phyloP scores from a whole-genome alignment of 2,329 filamentous ascomycete species.

The Scedosporium aurantiacum region DNA sequence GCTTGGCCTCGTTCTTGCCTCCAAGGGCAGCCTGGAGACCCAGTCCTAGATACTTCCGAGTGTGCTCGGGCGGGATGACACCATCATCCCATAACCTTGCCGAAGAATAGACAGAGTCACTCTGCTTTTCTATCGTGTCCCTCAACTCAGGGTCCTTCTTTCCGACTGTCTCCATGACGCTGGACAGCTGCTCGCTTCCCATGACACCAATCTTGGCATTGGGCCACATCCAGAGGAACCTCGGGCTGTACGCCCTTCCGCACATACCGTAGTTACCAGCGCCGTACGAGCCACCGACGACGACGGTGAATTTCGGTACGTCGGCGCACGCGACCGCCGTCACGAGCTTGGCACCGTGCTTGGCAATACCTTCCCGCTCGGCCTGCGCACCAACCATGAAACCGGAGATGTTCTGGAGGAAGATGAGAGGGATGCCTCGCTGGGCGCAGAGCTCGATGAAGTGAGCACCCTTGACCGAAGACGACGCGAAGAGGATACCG shows the following conservation, averaged over 20 bases:
- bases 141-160: constrained; percentile 70
- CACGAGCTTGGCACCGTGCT: constrained; percentile 94
- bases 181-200: constrained; percentile 82
- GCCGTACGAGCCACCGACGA: constrained; percentile 86
- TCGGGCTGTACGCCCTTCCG: constrained; percentile 81
- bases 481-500: constrained; percentile 84
- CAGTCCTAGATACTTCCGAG: constrained; percentile 58
- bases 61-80: constrained; percentile 68
- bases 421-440: constrained; percentile 78
- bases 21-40: constrained; percentile 62
- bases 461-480: constrained; percentile 85
- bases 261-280: constrained; percentile 99
- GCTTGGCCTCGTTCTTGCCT: constrained; percentile 50
- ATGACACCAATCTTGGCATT: constrained; percentile 95
- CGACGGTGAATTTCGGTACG: constrained; percentile 93
- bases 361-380: constrained; percentile 90
- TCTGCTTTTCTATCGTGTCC: constrained; percentile 79
- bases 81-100: constrained; percentile 85
- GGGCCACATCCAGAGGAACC: constrained; percentile 94
- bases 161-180: constrained; percentile 92
- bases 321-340: constrained; percentile 89
- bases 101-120: constrained; percentile 76
- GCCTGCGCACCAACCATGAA: constrained; percentile 97
- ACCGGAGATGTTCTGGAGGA: constrained; percentile 91
- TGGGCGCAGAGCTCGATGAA: constrained; percentile 93